phyloP scores from a whole-genome alignment of 106 monocot genomes.

The Acorus calamus region DNA sequence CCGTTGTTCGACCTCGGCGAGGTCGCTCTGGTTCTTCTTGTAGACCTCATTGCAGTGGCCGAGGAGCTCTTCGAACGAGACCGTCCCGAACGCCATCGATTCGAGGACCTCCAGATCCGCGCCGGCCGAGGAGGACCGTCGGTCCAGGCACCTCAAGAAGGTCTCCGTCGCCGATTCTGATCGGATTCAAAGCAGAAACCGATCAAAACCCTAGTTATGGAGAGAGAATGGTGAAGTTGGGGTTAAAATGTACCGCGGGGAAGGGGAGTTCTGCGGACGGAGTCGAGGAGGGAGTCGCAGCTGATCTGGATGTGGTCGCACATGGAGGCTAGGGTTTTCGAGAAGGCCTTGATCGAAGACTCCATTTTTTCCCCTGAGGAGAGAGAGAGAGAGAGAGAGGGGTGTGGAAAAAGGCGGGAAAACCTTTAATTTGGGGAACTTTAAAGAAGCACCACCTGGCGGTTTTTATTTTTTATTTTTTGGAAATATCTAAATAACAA shows the following conservation, averaged over 20 bases:
- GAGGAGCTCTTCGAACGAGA: conserved; percentile 80
- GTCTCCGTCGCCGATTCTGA: conserved; percentile 51
- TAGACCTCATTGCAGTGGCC: conserved; percentile 72
- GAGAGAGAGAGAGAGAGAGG: too few relatives aligned
- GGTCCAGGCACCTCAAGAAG: conserved; percentile 39
- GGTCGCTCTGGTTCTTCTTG: conserved; percentile 35
- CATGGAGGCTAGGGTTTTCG: conserved; percentile 39
- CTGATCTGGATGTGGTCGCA: conserved; percentile 46
- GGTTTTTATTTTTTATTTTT: too few relatives aligned
- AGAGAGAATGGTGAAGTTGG: not conserved
- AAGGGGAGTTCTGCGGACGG: conserved; percentile 42
- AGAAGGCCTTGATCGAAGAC: conserved; percentile 33
- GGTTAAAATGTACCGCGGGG: conserved; percentile 41
- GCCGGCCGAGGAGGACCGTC: conserved; percentile 31
- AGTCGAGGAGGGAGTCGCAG: conserved; percentile 50
- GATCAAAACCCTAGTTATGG: not conserved
- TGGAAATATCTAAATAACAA: too few relatives aligned
- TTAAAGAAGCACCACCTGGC: too few relatives aligned
- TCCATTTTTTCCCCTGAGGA: conserved; percentile 14
- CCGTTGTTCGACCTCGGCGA: conserved; percentile 33
- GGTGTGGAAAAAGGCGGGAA: too few relatives aligned
- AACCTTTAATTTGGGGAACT: too few relatives aligned
- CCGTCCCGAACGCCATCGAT: conserved; percentile 66
- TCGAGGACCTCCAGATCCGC: conserved; percentile 53
- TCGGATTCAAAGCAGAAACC: not conserved